phyloP scores from a whole-genome alignment of 2,329 filamentous ascomycete species.

The Aspergillus sp. region DNA sequence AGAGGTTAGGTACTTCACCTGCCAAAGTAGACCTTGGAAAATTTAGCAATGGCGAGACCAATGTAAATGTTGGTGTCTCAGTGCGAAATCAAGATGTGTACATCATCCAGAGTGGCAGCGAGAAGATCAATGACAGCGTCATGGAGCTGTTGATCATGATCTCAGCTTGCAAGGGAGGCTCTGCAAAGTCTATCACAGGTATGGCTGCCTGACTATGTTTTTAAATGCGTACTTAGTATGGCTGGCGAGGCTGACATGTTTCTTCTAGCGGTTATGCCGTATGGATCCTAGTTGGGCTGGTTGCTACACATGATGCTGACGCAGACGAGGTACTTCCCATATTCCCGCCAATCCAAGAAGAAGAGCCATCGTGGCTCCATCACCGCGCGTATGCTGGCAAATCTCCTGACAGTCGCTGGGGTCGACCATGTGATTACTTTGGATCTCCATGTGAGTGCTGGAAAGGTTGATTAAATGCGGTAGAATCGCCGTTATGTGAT shows the following conservation, averaged over 20 bases:
- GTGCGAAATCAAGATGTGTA: constrained; percentile 99
- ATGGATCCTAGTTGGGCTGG: constrained; percentile 37
- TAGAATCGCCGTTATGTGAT: constrained; percentile 1
- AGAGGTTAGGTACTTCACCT: constrained; percentile 61
- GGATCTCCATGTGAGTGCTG: constrained; percentile 72
- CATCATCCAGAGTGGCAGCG: constrained; percentile 94
- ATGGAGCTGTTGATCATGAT: constrained; percentile 99
- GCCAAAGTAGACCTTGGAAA: constrained; percentile 63
- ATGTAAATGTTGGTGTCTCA: constrained; percentile 64
- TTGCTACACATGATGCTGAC: constrained; percentile 37
- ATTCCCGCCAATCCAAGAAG: constrained; percentile 98
- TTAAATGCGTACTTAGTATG: background rate
- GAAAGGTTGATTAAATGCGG: constrained; percentile 6
- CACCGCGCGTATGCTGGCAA: constrained; percentile 94
- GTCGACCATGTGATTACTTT: constrained; percentile 98
- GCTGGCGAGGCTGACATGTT: constrained; percentile 9
- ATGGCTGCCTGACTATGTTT: constrained; percentile 34
- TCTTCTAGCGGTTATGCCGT: constrained; percentile 47
- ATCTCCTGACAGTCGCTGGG: constrained; percentile 87
- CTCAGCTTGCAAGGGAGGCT: constrained; percentile 95
- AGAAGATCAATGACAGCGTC: constrained; percentile 95
- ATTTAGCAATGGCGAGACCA: constrained; percentile 70
- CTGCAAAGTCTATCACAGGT: constrained; percentile 96
- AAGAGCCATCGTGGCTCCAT: constrained; percentile 96
- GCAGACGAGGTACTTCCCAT: constrained; percentile 77